A percentile compares a stretch with the other conserved stretches of the same genome.
These are phyloP conservation scores for Daldinia bambusicola DNA, from an alignment of 495 filamentous ascomycete species.

Conservation along the genomic window DNA sequence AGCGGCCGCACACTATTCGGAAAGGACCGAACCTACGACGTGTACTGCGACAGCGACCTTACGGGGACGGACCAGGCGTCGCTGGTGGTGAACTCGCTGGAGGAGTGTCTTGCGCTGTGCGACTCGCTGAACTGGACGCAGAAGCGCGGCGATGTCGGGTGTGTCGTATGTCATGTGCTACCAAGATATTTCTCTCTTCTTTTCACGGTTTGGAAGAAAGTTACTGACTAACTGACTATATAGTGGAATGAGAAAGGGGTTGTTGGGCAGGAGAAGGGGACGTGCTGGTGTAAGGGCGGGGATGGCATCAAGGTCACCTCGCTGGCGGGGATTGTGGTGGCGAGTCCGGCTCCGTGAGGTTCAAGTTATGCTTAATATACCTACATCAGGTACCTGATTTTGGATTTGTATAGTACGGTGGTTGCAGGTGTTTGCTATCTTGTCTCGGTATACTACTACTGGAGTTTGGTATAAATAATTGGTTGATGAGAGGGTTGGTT, in stretches of 20 bases:
- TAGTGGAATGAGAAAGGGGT: slow-evolving; percentile 5
- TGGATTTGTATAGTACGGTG: too few relatives aligned
- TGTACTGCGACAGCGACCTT: slow-evolving; percentile 32
- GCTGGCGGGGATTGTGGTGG: background rate
- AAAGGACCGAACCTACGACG: slow-evolving; percentile 7
- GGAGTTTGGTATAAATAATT: too few relatives aligned
- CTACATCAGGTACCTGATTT: too few relatives aligned
- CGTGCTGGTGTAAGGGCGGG: slow-evolving; percentile 1
- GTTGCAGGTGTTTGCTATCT: too few relatives aligned
- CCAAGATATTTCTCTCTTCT: background rate
- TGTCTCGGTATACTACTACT: too few relatives aligned
- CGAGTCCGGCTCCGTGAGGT: background rate
- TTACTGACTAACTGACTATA: background rate
- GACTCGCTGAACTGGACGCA: slow-evolving; percentile 30
- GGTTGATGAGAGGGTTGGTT: too few relatives aligned
- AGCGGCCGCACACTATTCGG: background rate
- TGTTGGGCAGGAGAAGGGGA: background rate
- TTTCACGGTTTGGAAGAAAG: background rate
- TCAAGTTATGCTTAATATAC: background rate
- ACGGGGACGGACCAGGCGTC: slow-evolving; percentile 20
- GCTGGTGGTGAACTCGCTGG: slow-evolving; percentile 16
- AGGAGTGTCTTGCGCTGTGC: slow-evolving; percentile 32
- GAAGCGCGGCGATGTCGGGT: slow-evolving; percentile 21
- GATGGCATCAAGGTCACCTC: background rate
- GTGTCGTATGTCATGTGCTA: slow-evolving; percentile 21